Percentiles rank a stretch among this genome's conserved stretches.
Evolutionary conservation across 768 basidiomycete genomes (phyloP).

Genomic region (Russula compacta): DNA sequence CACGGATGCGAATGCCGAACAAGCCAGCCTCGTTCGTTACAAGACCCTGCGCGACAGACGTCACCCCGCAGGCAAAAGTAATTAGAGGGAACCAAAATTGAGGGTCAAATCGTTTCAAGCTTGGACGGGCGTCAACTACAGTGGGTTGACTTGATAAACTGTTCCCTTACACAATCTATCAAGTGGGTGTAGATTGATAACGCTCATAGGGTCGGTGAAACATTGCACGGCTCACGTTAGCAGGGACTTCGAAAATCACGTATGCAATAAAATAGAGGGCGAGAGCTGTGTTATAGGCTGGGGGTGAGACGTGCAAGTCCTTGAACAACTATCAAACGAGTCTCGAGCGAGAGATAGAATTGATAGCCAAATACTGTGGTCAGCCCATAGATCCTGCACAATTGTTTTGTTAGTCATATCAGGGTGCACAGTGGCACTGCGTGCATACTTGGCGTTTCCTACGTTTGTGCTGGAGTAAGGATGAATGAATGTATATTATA

Average conservation of each 20-base stretch:
- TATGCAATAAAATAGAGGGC: conserved; percentile 56
- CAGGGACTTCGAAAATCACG: conserved; percentile 50
- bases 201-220: not conserved
- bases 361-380: conserved; percentile 8
- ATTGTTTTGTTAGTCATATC: not conserved
- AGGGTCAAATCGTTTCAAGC: conserved; percentile 52
- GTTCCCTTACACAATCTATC: conserved; percentile 35
- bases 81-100: conserved; percentile 50
- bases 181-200: not conserved
- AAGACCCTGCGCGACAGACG: conserved; percentile 46
- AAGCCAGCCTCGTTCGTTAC: conserved; percentile 44
- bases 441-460: conserved; percentile 31
- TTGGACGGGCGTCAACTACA: conserved; percentile 19
- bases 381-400: conserved; percentile 42
- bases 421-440: not conserved
- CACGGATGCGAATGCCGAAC: conserved; percentile 46
- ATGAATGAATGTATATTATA: not conserved
- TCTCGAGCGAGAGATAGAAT: not conserved
- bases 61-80: conserved; percentile 52
- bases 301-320: conserved; percentile 42
- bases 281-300: conserved; percentile 49
- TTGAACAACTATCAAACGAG: conserved; percentile 18
- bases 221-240: conserved; percentile 35
- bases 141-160: not conserved
- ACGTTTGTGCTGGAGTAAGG: conserved; percentile 26